Conservation (phyloP, 192 early-diverging fungal species). For the Coemansia sp. region DNA sequence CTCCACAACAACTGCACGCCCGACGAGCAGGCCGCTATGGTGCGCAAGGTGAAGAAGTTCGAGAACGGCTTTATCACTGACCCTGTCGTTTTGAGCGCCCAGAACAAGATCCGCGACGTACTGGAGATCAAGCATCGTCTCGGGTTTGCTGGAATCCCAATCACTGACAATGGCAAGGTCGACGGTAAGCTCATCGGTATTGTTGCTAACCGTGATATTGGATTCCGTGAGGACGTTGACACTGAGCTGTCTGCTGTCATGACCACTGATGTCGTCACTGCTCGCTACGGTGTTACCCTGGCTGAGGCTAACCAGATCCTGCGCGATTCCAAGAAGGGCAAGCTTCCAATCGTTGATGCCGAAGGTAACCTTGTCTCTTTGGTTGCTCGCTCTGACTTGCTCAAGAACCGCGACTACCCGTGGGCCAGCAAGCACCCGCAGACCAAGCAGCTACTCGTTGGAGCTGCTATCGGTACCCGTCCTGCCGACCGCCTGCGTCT, state of each 20-base stretch:
- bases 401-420: constrained; percentile 97
- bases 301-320: constrained; percentile 90
- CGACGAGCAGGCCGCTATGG: constrained; percentile 97
- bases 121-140: constrained; percentile 81
- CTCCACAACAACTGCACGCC: constrained; percentile 98
- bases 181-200: constrained; percentile 93
- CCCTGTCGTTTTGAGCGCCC: constrained; percentile 83
- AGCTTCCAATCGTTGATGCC: constrained; percentile 92
- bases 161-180: constrained; percentile 89
- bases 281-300: constrained; percentile 86
- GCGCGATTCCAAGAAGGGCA: constrained; percentile 91
- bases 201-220: constrained; percentile 96
- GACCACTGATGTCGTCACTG: constrained; percentile 88
- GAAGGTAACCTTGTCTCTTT: constrained; percentile 85
- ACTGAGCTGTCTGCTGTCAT: constrained; percentile 78
- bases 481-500: constrained; percentile 86
- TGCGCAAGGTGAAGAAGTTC: constrained; percentile 95
- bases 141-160: constrained; percentile 97
- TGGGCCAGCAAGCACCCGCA: constrained; percentile 80
- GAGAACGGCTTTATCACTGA: constrained; percentile 99
- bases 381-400: constrained; percentile 91
- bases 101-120: constrained; percentile 85
- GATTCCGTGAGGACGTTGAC: constrained; percentile 79
- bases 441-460: constrained; percentile 92
- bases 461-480: constrained; percentile 93